Base-by-base conservation (phyloP, 2,329 filamentous ascomycete genomes). In the Pseudopithomyces chartarum region DNA sequence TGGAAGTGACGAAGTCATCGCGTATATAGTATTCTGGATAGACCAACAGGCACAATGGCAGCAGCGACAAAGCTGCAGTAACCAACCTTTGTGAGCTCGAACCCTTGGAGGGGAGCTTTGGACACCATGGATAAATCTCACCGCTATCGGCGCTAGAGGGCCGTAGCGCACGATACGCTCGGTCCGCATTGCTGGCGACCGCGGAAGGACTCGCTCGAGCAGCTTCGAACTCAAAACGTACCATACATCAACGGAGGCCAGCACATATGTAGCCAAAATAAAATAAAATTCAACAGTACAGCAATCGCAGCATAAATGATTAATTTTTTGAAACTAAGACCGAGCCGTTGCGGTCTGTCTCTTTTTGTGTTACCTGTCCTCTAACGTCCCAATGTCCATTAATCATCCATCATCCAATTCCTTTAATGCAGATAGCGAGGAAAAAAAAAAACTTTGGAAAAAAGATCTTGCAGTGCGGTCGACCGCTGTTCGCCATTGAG, bases 1-100 rank as follows among this genome's bases (percentile, higher is more conserved):
- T 23, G 86, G 85, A 26, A 87, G 74, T 23, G 86, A 87, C 45
- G 84, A 80, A 40, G 86, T 87, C 86, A 88, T 88, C 12, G 47
- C 58, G 50, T 5, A 26, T 23, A 26, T 15, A 23, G 34, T 13
- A 29, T 48, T 2, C n/a, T 19, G 33, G 33, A 19, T 17, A 13
- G 6, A 20, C 29, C 11, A 48, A 13, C n/a, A 32, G 8, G 17
- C 34, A 23, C 34, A 40, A 39, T 50, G 15, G 15, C 8, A 17
- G 22, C 38, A 33, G 36, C 36, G n/a, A 42, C 22, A 40, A 42
- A 20, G 36, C 48, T 42, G 48, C 38, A 13, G 17, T 13, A 8
- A 13, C 32, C 36, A 8, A 13, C 32, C 36, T 38, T 5, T 42
- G 48, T 33, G 7, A n/a, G 23, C 42, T 42, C 22, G 22, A 12